A percentile compares a stretch with the other conserved stretches of the same genome.
phyloP scores from a whole-genome alignment of 495 filamentous ascomycete species.

The Xylaria telfairii region DNA sequence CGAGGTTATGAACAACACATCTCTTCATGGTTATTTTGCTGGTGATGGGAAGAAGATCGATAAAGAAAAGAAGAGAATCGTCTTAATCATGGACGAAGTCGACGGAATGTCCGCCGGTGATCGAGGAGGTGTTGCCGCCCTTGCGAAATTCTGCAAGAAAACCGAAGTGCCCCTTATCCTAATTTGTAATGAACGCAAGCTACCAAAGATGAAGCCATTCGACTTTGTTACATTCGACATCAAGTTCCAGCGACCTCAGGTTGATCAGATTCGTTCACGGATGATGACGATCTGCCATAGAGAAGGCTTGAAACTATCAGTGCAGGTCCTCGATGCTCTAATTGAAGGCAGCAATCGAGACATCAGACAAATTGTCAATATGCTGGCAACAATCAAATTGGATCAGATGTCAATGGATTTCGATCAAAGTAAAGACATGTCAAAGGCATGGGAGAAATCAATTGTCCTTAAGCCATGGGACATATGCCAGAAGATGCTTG shows the following conservation, averaged over 20 bases:
- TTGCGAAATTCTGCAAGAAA: constrained; percentile 93
- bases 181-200: constrained; percentile 92
- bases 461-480: constrained; percentile 97
- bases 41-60: constrained; percentile 81
- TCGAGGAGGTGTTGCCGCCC: constrained; percentile 90
- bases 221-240: constrained; percentile 83
- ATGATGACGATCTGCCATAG: constrained; percentile 94
- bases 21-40: constrained; percentile 91
- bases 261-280: constrained; percentile 84
- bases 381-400: constrained; percentile 91
- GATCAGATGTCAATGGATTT: constrained; percentile 80
- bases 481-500: constrained; percentile 90
- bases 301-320: constrained; percentile 85
- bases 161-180: constrained; percentile 93
- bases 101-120: constrained; percentile 99
- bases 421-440: constrained; percentile 86
- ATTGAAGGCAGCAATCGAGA: constrained; percentile 95
- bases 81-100: constrained; percentile 98
- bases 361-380: constrained; percentile 98
- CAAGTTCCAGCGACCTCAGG: constrained; percentile 85
- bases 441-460: constrained; percentile 98
- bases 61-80: constrained; percentile 82
- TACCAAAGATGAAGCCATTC: constrained; percentile 98
- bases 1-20: constrained; percentile 92
- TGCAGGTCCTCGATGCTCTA: constrained; percentile 87